Evolutionary conservation across 2,329 filamentous ascomycete species (phyloP), one percentile per base, ranked within the genome.

Genomic region (Ascochyta koolunga): DNA sequence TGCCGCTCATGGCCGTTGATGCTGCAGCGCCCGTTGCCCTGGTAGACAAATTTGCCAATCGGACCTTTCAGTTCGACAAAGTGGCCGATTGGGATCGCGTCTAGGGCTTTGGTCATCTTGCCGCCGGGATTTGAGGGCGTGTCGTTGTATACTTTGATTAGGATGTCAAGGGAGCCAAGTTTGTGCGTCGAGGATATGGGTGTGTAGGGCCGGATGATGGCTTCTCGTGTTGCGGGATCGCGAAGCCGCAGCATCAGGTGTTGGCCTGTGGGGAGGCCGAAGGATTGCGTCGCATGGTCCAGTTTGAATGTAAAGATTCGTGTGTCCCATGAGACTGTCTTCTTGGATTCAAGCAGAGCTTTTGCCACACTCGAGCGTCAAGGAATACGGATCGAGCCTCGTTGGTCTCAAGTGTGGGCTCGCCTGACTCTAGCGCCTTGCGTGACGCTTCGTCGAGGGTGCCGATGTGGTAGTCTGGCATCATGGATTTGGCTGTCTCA

Each of bases 401-500:
- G 15, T 77, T 75, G 24, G 76, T 75, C n/a, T 74, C 72, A 1
- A 72, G 69, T 51, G 79, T 71, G 1, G 75, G 74, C 13, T 77
- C 71, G 22, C 76, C 77, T 49, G 78, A 74, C 13, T 80, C 77
- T 2, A 95, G 80, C 0, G 79, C 69, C 33, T 80, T 77, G 5
- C 80, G 79, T 1, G 87, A 84, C 18, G 79, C 78, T 60, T 85
- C 78, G 62, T 90, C 85, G 11, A 96, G 82, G 0, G 86, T 86
- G 44, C 93, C 93, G 60, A 97, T 86, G 73, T 97, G 92, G 69
- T 96, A 96, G 38, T 82, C 76, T 10, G 84, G 83, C 88, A 97
- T 92, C 91, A 96, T 96, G 16, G 82, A 83, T 77, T 96, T 96
- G 29, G 93, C 93, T 15, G 90, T 96, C 77, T 96, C 92, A 71